Base-by-base conservation (phyloP, 805 yeast genomes). In the Starmerella scarabaei region DNA sequence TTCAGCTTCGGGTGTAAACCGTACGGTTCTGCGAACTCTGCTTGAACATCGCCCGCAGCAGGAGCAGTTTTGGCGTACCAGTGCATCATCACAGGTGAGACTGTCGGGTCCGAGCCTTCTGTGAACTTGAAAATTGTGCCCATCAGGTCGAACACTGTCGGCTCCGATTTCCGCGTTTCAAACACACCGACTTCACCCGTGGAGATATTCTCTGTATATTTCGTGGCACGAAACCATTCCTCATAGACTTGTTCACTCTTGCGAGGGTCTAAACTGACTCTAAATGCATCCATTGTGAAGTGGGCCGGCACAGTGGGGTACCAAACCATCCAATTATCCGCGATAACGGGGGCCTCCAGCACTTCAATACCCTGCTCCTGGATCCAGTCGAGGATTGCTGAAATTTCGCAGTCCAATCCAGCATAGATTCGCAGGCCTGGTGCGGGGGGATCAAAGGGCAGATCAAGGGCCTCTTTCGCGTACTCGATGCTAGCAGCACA, bases 381-480 rank as follows among this genome's bases (percentile, higher is more conserved):
- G 9, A 23, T 40, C 45, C 43, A 44, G 9, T 4, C 37, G 30
- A 23, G 34, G 12, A 41, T 19, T 19, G 35, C 44, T 2, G 17
- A 8, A 20, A 5, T 11, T 4, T 18, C 16, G 3, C 45, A 42
- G 23, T 57, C 61, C 23, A 53, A 46, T 23, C 47, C 49, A 28
- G 56, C 46, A 44, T 57, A 55, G 31, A 55, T 38, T 30, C 52
- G 53, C 16, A 42, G 37, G 5, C 35, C 35, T 38, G 60, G 58
- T 12, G 38, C 32, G 1, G 49, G 49, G 4, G 47, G 38, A n/a
- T 52, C 50, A 37, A 51, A 52, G 3, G 57, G 58, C 4, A 48
- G 38, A 4, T 43, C 38, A 11, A 45, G 49, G 33, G 55, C 31
- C 4, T 18, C 17, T 9, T 30, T 16, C 24, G 31, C 24, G 8